A percentile compares a stretch with the other conserved stretches of the same genome.
These are phyloP conservation scores for Yarrowia keelungensis DNA, from an alignment of 805 yeast species.

Conservation along the genomic window DNA sequence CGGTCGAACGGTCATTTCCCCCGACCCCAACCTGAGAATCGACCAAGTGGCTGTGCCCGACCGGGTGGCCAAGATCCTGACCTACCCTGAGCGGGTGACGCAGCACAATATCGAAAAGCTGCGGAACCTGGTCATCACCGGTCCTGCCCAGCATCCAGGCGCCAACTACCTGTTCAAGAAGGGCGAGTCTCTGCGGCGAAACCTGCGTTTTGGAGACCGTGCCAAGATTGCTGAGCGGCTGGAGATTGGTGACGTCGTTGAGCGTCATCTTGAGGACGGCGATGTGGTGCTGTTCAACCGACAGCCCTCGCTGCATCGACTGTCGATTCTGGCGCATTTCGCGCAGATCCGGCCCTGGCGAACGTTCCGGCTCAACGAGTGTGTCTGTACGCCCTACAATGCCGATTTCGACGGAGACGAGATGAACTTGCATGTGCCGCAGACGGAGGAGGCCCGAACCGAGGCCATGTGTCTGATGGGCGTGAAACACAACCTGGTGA, in stretches of 20 bases:
- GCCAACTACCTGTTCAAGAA: slow-evolving; percentile 89
- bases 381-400: slow-evolving; percentile 99
- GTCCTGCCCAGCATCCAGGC: slow-evolving; percentile 93
- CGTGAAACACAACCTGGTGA: slow-evolving; percentile 89
- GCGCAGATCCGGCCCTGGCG: slow-evolving; percentile 98
- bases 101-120: slow-evolving; percentile 82
- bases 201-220: slow-evolving; percentile 87
- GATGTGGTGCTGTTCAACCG: slow-evolving; percentile 95
- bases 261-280: slow-evolving; percentile 96
- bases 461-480: slow-evolving; percentile 99
- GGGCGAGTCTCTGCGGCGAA: slow-evolving; percentile 85
- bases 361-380: slow-evolving; percentile 93
- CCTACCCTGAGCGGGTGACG: slow-evolving; percentile 95
- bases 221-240: slow-evolving; percentile 75
- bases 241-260: slow-evolving; percentile 89
- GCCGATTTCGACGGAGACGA: slow-evolving; percentile 99
- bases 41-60: slow-evolving; percentile 99
- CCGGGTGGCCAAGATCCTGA: slow-evolving; percentile 90
- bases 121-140: slow-evolving; percentile 75
- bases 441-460: slow-evolving; percentile 97
- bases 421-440: slow-evolving; percentile 98
- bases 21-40: slow-evolving; percentile 92
- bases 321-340: slow-evolving; percentile 92
- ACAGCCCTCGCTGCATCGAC: slow-evolving; percentile 96
- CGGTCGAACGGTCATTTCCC: slow-evolving; percentile 97